phyloP scores from a whole-genome alignment of 805 yeast species.

The Metschnikowia henanensis region DNA sequence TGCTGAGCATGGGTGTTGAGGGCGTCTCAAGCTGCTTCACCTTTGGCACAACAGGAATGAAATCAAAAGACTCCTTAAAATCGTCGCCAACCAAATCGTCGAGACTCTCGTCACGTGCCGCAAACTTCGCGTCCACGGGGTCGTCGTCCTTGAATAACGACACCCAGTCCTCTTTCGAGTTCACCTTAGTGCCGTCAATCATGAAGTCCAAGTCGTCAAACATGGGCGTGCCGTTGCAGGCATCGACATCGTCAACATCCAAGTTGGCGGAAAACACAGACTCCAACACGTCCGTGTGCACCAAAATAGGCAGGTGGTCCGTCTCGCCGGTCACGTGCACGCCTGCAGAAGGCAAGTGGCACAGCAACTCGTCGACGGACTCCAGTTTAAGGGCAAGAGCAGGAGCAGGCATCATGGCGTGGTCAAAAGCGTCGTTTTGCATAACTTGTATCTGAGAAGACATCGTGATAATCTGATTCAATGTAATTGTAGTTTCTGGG shows the following conservation, averaged over 20 bases:
- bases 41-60: conserved; percentile 17
- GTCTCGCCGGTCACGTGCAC: conserved; percentile 14
- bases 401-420: conserved; percentile 14
- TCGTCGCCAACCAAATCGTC: conserved; percentile 24
- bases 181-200: conserved; percentile 39
- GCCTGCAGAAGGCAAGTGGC: conserved; percentile 26
- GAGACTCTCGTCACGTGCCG: conserved; percentile 18
- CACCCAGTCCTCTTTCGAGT: conserved; percentile 55
- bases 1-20: conserved; percentile 14
- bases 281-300: conserved; percentile 52
- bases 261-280: conserved; percentile 47
- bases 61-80: conserved; percentile 21
- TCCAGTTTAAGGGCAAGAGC: conserved; percentile 20
- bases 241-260: conserved; percentile 39
- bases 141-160: conserved; percentile 50
- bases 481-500: neutral
- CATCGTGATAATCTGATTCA: conserved; percentile 12
- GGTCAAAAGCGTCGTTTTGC: conserved; percentile 18
- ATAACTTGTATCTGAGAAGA: conserved; percentile 19
- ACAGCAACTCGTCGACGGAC: conserved; percentile 25
- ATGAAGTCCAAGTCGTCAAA: conserved; percentile 54
- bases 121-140: conserved; percentile 5
- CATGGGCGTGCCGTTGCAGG: conserved; percentile 47
- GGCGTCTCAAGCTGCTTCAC: conserved; percentile 31
- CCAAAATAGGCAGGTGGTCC: conserved; percentile 46